Conservation (phyloP, 208 protist genomes). For the Strigomonas culicis region DNA sequence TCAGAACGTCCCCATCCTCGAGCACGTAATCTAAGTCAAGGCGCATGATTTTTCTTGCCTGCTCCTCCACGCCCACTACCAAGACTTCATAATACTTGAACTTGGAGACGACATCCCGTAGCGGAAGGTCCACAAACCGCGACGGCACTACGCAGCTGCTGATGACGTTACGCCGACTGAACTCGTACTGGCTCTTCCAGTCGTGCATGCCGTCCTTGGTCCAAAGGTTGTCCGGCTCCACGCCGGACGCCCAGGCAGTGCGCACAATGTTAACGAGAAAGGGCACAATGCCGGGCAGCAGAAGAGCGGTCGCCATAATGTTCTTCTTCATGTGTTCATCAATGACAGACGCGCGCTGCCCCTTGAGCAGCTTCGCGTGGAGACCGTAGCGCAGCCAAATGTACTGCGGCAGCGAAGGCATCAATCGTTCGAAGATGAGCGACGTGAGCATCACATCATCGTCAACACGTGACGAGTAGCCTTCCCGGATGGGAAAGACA, state of each 20-base stretch:
- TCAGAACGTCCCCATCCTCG: constrained; percentile 48
- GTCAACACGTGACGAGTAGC: constrained; percentile 67
- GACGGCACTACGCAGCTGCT: constrained; percentile 54
- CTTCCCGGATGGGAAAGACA: constrained; percentile 66
- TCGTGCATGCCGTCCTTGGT: constrained; percentile 44
- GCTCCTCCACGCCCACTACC: constrained; percentile 71
- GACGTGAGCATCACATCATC: constrained; percentile 85
- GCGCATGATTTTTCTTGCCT: constrained; percentile 38
- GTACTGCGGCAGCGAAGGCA: constrained; percentile 73
- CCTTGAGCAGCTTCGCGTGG: constrained; percentile 63
- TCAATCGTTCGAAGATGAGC: constrained; percentile 70
- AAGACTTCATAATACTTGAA: constrained; percentile 72
- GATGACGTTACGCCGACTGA: constrained; percentile 72
- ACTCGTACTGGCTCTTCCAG: constrained; percentile 81
- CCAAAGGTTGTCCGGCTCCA: constrained; percentile 51
- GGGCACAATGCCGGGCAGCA: constrained; percentile 77
- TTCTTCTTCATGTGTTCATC: constrained; percentile 83
- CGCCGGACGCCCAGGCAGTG: constrained; percentile 50
- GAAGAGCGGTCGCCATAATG: constrained; percentile 74
- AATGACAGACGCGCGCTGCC: constrained; percentile 51
- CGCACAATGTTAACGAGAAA: constrained; percentile 87
- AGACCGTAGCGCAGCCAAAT: constrained; percentile 79
- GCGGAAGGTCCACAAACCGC: constrained; percentile 41
- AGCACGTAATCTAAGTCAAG: constrained; percentile 64
- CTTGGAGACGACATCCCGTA: constrained; percentile 33